A percentile compares a stretch with the other conserved stretches of the same genome.
phyloP scores from a whole-genome alignment of 2,329 filamentous ascomycete species.

The Nemania diffusa region DNA sequence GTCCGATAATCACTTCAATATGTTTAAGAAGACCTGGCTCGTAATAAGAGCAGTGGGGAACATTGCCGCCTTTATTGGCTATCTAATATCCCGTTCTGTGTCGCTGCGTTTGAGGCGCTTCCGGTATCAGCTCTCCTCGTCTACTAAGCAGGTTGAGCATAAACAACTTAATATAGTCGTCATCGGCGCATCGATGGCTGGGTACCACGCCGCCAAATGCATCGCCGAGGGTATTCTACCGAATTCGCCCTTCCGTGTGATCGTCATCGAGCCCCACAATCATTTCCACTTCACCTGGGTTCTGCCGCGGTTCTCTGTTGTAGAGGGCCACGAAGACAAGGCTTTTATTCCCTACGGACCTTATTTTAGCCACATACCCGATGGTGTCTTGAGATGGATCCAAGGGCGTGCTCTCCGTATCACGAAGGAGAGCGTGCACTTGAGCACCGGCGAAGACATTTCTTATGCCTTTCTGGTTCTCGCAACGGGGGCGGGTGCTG shows the following conservation, averaged over 20 bases:
- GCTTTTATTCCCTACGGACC: constrained; percentile 69
- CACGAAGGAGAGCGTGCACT: constrained; percentile 50
- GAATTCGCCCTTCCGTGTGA: constrained; percentile 58
- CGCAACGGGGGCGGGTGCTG: constrained; percentile 63
- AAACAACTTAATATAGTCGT: constrained; percentile 61
- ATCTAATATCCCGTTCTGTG: constrained; percentile 33
- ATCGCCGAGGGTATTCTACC: constrained; percentile 61
- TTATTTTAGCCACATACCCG: constrained; percentile 47
- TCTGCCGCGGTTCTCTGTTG: constrained; percentile 67
- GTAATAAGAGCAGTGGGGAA: constrained; percentile 35
- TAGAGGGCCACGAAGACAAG: constrained; percentile 65
- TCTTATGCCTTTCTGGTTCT: constrained; percentile 67
- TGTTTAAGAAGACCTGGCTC: constrained; percentile 39
- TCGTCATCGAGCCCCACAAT: constrained; percentile 68
- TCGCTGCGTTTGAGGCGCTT: constrained; percentile 35
- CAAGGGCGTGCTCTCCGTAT: constrained; percentile 56
- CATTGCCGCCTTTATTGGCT: constrained; percentile 24
- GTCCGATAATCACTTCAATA: constrained; percentile 19
- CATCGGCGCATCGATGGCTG: constrained; percentile 68
- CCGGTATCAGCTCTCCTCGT: constrained; percentile 31
- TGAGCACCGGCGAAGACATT: constrained; percentile 57
- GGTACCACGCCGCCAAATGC: constrained; percentile 59
- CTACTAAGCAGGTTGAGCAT: constrained; percentile 3
- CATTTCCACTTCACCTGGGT: constrained; percentile 72
- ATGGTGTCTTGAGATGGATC: constrained; percentile 50